Evolutionary conservation across 208 protist genomes (phyloP), one percentile per base, ranked within the genome.

Genomic region (Trypanosoma scelopori): DNA sequence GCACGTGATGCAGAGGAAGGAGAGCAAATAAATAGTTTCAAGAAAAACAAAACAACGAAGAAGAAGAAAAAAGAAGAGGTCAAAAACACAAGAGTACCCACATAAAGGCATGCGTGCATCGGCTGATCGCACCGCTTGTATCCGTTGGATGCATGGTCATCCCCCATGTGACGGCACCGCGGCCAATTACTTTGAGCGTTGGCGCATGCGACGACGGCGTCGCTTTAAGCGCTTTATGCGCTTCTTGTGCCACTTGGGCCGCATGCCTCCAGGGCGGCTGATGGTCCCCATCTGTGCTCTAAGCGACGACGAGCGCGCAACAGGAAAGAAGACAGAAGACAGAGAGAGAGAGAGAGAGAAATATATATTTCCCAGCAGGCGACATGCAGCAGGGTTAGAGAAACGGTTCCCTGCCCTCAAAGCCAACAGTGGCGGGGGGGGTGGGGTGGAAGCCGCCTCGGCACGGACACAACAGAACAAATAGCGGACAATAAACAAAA

Each of bases 221-320:
- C 68, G 82, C 87, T 95, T 95, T 74, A 95, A 74, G 76, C 89
- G 86, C 82, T 95, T 92, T 89, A 95, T 86, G 79, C 89, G 82
- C 85, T 95, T 95, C 87, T 95, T 95, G 76, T 90, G 82, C 89
- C 89, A 95, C 81, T 95, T 95, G 41, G 89, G 89, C 75, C 89
- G 84, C 89, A 95, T 95, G 47, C 89, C 89, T 49, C 86, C 69
- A 37, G 89, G 89, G 56, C 89, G 78, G 73, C 82, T 89, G 58
- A 95, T 84, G 53, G 86, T 92, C 76, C 86, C 86, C 86, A 92
- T 92, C 35, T 66, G 65, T 70, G 55, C 32, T 53, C 46, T 62
- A 66, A 12, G 18, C 27, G 41, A n/a, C 12, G n/a, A 22, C 53
- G 27, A 67, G 62, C 27, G 62, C 18, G 56, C 35, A 68, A 74